Conservation (phyloP, 192 early-diverging fungal species). For the Chytriomyces sp. region DNA sequence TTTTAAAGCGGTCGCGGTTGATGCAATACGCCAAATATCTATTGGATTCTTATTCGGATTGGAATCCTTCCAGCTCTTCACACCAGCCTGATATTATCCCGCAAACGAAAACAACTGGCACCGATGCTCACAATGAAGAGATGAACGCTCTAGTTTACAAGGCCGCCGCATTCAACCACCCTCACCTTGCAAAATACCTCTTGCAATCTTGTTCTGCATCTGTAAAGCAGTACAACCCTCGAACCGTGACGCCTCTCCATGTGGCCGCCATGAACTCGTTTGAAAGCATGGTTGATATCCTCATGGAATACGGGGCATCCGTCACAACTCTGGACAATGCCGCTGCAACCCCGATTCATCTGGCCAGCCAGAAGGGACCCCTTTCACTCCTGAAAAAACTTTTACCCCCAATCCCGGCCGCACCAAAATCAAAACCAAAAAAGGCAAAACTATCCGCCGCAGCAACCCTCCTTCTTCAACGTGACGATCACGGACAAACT, state of each 20-base stretch:
- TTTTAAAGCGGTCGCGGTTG: slow-evolving; percentile 41
- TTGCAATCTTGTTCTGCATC: neutral
- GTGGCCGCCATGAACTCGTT: slow-evolving; percentile 41
- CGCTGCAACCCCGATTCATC: slow-evolving; percentile 38
- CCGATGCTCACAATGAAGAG: neutral
- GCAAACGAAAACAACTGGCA: neutral
- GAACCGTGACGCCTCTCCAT: slow-evolving; percentile 40
- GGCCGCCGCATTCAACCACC: neutral
- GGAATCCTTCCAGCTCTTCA: neutral
- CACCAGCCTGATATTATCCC: neutral
- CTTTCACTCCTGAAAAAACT: slow-evolving; percentile 29
- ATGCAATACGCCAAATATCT: slow-evolving; percentile 39
- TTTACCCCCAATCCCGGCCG: neutral
- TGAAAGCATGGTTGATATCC: slow-evolving; percentile 5
- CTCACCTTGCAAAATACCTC: neutral
- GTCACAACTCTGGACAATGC: neutral
- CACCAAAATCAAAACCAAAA: neutral
- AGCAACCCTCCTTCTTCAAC: slow-evolving; percentile 2
- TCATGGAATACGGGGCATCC: slow-evolving; percentile 28
- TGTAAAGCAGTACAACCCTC: too few relatives aligned
- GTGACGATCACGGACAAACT: slow-evolving; percentile 38
- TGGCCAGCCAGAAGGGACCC: slow-evolving; percentile 38
- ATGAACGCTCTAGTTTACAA: neutral
- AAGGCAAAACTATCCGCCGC: neutral
- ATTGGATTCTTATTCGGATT: neutral